A percentile compares a stretch with the other conserved stretches of the same genome.
Evolutionary conservation across 106 monocot species (phyloP).

Genomic region (Gastrodia elata): DNA sequence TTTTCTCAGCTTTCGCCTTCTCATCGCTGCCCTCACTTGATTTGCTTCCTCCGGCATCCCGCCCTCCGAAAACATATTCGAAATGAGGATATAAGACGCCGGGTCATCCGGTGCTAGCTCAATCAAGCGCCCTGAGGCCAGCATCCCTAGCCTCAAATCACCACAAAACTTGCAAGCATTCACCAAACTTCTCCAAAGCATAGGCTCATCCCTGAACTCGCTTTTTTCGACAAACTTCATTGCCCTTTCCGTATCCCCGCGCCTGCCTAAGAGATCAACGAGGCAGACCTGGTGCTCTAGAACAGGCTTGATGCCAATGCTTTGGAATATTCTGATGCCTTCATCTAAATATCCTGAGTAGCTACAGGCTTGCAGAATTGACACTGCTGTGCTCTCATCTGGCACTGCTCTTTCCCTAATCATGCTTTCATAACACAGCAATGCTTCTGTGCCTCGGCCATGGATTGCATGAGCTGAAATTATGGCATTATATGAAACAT

Average conservation of each 20-base stretch:
- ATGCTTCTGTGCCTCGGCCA: slow-evolving; percentile 29
- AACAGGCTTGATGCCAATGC: slow-evolving; percentile 39
- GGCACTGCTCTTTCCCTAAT: slow-evolving; percentile 20
- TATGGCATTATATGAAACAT: slow-evolving; percentile 56
- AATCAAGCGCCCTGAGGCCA: slow-evolving; percentile 1
- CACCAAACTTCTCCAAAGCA: slow-evolving; percentile 14
- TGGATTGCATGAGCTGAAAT: slow-evolving; percentile 47
- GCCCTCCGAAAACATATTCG: slow-evolving; percentile 10
- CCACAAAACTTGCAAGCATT: slow-evolving; percentile 9
- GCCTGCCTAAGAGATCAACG: slow-evolving; percentile 43
- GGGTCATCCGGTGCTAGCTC: slow-evolving; percentile 8
- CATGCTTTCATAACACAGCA: slow-evolving; percentile 32
- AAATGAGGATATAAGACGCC: slow-evolving; percentile 8
- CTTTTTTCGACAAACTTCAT: slow-evolving; percentile 13
- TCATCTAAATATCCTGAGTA: slow-evolving; percentile 48
- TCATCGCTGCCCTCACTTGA: slow-evolving; percentile 5
- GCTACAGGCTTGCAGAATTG: slow-evolving; percentile 53
- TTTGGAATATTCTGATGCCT: slow-evolving; percentile 33
- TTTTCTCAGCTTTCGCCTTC: slow-evolving; percentile 4
- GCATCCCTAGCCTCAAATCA: slow-evolving; percentile 4
- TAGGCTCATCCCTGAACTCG: slow-evolving; percentile 9
- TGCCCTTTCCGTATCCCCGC: slow-evolving; percentile 40
- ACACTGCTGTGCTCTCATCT: slow-evolving; percentile 44
- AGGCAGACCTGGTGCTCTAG: slow-evolving; percentile 50
- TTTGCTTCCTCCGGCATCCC: slow-evolving; percentile 11